Conservation (phyloP, 2,329 filamentous ascomycete species). For the Fusarium abutilonis region DNA sequence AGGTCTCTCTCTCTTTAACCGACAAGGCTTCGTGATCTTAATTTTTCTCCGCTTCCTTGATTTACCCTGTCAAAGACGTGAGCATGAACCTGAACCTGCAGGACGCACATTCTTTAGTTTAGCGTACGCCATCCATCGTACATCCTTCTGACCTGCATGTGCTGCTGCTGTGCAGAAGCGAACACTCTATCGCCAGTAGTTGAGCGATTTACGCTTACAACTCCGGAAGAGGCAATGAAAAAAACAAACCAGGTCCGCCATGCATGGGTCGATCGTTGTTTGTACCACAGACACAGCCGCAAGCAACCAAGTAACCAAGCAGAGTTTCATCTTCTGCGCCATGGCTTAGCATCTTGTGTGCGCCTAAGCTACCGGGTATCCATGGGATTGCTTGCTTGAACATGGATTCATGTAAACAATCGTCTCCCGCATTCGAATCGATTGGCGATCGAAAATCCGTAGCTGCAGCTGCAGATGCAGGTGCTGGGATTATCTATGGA, state of each 20-base stretch:
- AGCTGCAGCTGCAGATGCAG: constrained; percentile 11
- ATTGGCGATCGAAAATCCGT: constrained; percentile 22
- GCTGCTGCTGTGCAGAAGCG: not conserved
- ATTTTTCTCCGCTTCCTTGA: constrained; percentile 13
- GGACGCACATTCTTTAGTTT: constrained; percentile 24
- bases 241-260: constrained; percentile 11
- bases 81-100: constrained; percentile 30
- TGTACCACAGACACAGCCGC: constrained; percentile 9
- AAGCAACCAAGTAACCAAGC: constrained; percentile 13
- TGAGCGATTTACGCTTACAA: constrained; percentile 31
- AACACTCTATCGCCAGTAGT: not conserved
- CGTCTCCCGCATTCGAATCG: constrained; percentile 1
- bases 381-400: constrained; percentile 9
- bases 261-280: not conserved
- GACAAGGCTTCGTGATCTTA: not conserved
- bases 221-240: constrained; percentile 25
- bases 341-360: constrained; percentile 6
- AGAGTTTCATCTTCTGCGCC: constrained; percentile 25
- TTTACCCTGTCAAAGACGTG: constrained; percentile 22
- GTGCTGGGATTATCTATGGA: constrained; percentile 7
- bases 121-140: constrained; percentile 12
- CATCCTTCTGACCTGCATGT: constrained; percentile 42
- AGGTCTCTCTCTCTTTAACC: not conserved
- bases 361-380: constrained; percentile 29
- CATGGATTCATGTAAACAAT: constrained; percentile 36